Conservation (phyloP, 495 filamentous ascomycete genomes). For the Daldinia vernicosa region DNA sequence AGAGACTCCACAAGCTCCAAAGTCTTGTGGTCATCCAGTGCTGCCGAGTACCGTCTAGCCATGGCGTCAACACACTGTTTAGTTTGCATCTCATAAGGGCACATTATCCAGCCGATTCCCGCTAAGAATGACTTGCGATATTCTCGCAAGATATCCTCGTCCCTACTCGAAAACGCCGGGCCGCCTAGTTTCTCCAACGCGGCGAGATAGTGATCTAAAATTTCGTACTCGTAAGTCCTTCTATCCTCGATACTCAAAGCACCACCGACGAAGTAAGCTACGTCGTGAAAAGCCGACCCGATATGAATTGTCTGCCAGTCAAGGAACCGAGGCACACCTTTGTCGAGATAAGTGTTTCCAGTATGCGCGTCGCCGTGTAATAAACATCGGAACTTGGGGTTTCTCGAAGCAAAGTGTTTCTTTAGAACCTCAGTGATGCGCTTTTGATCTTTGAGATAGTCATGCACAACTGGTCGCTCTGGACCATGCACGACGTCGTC, state of each 20-base stretch:
- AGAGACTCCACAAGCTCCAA: constrained; percentile 20
- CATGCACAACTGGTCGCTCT: constrained; percentile 33
- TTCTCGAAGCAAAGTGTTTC: constrained; percentile 40
- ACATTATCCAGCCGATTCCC: constrained; percentile 27
- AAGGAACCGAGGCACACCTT: constrained; percentile 37
- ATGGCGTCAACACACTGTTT: constrained; percentile 18
- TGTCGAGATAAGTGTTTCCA: constrained; percentile 42
- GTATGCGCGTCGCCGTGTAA: constrained; percentile 44
- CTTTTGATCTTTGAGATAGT: constrained; percentile 38
- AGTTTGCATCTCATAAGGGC: constrained; percentile 21
- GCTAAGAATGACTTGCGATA: constrained; percentile 27
- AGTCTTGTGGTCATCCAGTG: constrained; percentile 23
- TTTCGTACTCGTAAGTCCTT: constrained; percentile 72
- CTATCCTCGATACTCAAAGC: constrained; percentile 68
- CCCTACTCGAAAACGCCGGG: constrained; percentile 41
- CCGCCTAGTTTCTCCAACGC: constrained; percentile 34
- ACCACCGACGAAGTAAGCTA: constrained; percentile 43
- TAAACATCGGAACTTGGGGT: constrained; percentile 41
- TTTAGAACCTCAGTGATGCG: constrained; percentile 40
- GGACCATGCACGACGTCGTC: constrained; percentile 33
- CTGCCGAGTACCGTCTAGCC: constrained; percentile 10
- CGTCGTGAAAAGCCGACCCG: constrained; percentile 44
- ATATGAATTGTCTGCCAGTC: constrained; percentile 47
- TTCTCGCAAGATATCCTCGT: constrained; percentile 40
- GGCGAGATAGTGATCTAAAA: constrained; percentile 68